phyloP scores from a whole-genome alignment of 345 rosid species.

The Geranium rotundifolium region DNA sequence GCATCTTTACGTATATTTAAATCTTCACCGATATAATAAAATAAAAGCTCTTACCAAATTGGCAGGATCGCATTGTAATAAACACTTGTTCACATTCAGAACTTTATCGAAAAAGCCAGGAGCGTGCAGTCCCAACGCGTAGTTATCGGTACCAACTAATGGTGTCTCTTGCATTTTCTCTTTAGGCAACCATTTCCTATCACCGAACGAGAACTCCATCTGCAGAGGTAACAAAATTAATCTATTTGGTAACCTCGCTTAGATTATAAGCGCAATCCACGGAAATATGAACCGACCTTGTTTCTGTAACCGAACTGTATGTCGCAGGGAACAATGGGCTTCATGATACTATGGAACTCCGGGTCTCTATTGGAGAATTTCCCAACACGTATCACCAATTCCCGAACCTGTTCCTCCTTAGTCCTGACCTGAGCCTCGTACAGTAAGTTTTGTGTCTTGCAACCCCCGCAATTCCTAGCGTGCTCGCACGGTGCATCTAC shows the following conservation, averaged over 20 bases:
- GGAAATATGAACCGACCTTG: constrained; percentile 38
- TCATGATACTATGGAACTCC: constrained; percentile 34
- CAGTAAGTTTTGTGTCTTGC: constrained; percentile 68
- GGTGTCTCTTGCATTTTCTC: constrained; percentile 39
- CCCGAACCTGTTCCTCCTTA: constrained; percentile 75
- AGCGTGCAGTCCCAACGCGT: constrained; percentile 78
- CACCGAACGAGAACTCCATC: constrained; percentile 95
- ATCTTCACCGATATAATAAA: not conserved
- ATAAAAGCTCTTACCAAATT: constrained; percentile 40
- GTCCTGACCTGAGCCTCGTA: constrained; percentile 82
- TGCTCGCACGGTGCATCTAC: constrained; percentile 93
- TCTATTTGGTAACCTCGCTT: not conserved
- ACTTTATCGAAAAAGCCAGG: constrained; percentile 91
- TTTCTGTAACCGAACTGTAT: constrained; percentile 75
- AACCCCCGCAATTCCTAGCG: constrained; percentile 78
- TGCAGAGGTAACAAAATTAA: constrained; percentile 15
- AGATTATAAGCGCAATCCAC: not conserved
- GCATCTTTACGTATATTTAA: too few relatives aligned
- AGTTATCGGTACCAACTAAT: constrained; percentile 35
- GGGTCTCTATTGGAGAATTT: constrained; percentile 41
- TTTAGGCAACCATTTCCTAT: constrained; percentile 64
- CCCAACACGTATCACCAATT: constrained; percentile 57
- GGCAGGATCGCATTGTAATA: constrained; percentile 77
- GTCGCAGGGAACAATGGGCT: constrained; percentile 76
- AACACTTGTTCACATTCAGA: constrained; percentile 62